phyloP scores from a whole-genome alignment of 176 grass and related monocot genomes.

The Avena atlantica region DNA sequence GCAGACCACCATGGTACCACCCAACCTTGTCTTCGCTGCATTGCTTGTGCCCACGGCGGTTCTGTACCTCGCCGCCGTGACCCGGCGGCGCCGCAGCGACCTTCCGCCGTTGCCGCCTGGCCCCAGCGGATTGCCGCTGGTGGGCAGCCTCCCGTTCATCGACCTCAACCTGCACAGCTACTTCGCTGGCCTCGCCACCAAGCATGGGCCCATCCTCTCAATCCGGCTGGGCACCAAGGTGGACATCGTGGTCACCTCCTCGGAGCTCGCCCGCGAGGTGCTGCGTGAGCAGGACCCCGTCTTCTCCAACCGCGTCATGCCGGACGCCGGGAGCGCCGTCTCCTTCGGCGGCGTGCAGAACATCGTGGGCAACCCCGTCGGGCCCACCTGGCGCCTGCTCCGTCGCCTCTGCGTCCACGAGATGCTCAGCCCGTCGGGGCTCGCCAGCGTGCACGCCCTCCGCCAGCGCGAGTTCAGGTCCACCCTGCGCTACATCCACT shows the following conservation, averaged over 20 bases:
- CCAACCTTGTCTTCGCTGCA: too few relatives aligned
- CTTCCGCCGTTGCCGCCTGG: too few relatives aligned
- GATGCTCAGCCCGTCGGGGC: constrained; percentile 57
- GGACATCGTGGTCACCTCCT: background rate
- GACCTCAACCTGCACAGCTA: constrained; percentile 56
- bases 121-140: background rate
- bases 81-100: too few relatives aligned
- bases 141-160: constrained; percentile 68
- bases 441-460: constrained; percentile 26
- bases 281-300: constrained; percentile 47
- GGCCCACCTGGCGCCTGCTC: constrained; percentile 69
- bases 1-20: too few relatives aligned
- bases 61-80: too few relatives aligned
- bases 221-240: constrained; percentile 70
- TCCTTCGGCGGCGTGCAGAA: constrained; percentile 61
- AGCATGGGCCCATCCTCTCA: constrained; percentile 65
- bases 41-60: too few relatives aligned
- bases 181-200: constrained; percentile 53
- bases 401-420: constrained; percentile 63
- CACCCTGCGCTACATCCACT: constrained; percentile 41
- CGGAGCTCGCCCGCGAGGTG: too few relatives aligned
- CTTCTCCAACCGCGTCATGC: constrained; percentile 63
- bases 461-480: background rate
- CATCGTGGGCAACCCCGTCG: constrained; percentile 63
- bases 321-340: constrained; percentile 47